These are phyloP conservation scores for Gnaphalium uliginosum DNA, from an alignment of 129 eudicot genomes.

Conservation along the genomic window DNA sequence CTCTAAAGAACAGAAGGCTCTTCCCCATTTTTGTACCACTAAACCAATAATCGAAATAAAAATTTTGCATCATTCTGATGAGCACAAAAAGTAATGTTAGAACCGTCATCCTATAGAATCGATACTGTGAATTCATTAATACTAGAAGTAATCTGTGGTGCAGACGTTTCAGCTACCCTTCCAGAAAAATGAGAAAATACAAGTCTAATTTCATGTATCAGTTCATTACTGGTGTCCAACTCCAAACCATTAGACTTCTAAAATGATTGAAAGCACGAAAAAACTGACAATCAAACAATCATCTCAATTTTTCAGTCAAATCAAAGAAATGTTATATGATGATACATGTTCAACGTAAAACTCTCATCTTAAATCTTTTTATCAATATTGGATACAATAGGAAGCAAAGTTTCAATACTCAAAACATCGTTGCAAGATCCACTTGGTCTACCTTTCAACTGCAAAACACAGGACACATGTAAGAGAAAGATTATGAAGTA, in stretches of 20 bases:
- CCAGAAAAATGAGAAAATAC: too few relatives aligned
- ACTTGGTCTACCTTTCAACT: constrained; percentile 25
- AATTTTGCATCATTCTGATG: neutral
- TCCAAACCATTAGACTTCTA: neutral
- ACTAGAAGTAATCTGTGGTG: neutral
- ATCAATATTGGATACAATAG: constrained; percentile 23
- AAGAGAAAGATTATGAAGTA: constrained; percentile 2
- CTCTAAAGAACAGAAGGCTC: too few relatives aligned
- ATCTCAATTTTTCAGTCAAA: constrained; percentile 21
- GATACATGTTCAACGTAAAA: constrained; percentile 28
- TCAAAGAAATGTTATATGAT: constrained; percentile 11
- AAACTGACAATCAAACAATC: constrained; percentile 9
- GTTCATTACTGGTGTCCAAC: neutral
- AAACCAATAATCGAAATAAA: neutral
- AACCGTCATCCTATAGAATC: neutral
- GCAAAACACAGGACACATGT: constrained; percentile 10
- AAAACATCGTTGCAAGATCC: constrained; percentile 17
- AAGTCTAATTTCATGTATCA: too few relatives aligned
- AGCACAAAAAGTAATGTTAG: neutral
- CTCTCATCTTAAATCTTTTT: constrained; percentile 25
- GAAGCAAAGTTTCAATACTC: constrained; percentile 11
- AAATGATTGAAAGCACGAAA: neutral
- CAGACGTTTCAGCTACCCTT: too few relatives aligned
- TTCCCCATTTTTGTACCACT: too few relatives aligned
- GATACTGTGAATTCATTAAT: too few relatives aligned